These are phyloP conservation scores for Penicillium frequentans DNA, from an alignment of 2,329 filamentous ascomycete genomes.

Conservation along the genomic window DNA sequence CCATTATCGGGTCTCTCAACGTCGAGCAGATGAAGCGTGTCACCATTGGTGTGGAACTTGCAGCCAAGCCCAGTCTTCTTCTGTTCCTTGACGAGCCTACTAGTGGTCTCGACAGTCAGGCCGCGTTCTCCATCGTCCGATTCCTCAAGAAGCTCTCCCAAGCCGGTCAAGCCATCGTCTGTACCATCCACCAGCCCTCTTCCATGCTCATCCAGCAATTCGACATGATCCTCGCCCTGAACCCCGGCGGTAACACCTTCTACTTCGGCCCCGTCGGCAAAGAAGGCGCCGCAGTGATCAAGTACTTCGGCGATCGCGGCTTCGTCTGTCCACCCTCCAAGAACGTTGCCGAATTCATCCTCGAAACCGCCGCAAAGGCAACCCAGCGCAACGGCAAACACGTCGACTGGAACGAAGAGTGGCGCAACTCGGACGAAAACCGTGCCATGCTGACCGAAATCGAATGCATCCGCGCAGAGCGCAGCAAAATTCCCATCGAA, in stretches of 20 bases:
- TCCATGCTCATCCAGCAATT: conserved; percentile 70
- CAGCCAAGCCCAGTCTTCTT: conserved; percentile 65
- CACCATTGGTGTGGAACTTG: conserved; percentile 72
- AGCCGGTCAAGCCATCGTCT: conserved; percentile 70
- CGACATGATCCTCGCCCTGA: conserved; percentile 70
- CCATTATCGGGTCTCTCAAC: conserved; percentile 62
- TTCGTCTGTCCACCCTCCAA: conserved; percentile 65
- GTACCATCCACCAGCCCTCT: conserved; percentile 72
- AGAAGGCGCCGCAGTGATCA: conserved; percentile 62
- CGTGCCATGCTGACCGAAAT: conserved; percentile 63
- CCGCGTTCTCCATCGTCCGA: conserved; percentile 65
- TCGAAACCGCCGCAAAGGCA: conserved; percentile 53
- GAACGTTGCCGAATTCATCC: conserved; percentile 66
- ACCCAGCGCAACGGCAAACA: conserved; percentile 54
- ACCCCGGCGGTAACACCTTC: conserved; percentile 68
- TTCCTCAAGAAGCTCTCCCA: conserved; percentile 68
- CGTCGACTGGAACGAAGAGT: conserved; percentile 74
- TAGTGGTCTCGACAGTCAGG: conserved; percentile 68
- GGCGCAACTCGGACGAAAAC: conserved; percentile 65
- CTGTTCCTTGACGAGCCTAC: conserved; percentile 74
- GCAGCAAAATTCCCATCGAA: conserved; percentile 47
- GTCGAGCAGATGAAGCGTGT: conserved; percentile 71
- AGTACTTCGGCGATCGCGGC: conserved; percentile 68
- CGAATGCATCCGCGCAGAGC: conserved; percentile 54
- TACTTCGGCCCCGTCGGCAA: conserved; percentile 72